Percentiles rank a stretch among this genome's conserved stretches.
phyloP scores from a whole-genome alignment of 2,329 filamentous ascomycete genomes.

The Nemania abortiva region DNA sequence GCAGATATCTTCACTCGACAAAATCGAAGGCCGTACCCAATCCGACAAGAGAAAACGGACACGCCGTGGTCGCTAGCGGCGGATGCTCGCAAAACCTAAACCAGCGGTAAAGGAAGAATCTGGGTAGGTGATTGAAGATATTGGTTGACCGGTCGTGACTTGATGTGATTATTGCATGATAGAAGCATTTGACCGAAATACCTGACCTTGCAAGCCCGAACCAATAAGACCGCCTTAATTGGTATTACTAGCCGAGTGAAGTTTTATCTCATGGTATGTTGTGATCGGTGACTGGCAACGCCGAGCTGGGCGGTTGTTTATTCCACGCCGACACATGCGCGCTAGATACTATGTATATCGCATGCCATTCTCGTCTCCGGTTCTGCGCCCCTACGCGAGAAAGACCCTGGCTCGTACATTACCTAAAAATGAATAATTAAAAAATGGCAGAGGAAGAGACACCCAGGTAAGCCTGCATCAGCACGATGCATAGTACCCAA shows the following conservation, averaged over 20 bases:
- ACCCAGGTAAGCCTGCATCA: not conserved
- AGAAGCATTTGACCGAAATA: too few species aligned
- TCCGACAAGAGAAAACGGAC: not conserved
- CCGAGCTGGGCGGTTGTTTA: not conserved
- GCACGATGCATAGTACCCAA: not conserved
- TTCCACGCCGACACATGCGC: not conserved
- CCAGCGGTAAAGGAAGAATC: not conserved
- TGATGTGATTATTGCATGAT: too few species aligned
- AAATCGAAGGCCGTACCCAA: slow-evolving; percentile 11
- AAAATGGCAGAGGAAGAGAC: not conserved
- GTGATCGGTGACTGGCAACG: not conserved
- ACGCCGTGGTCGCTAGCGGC: not conserved
- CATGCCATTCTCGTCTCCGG: not conserved
- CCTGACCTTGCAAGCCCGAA: not conserved
- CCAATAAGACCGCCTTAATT: not conserved
- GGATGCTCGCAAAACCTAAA: not conserved
- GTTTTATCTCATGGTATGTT: not conserved
- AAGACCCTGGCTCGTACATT: not conserved
- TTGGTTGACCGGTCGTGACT: too few species aligned
- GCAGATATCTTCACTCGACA: slow-evolving; percentile 3
- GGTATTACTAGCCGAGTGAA: not conserved
- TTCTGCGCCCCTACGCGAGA: not conserved
- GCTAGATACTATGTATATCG: not conserved
- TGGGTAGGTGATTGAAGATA: not conserved
- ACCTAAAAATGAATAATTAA: not conserved